Base-by-base conservation (phyloP, 1,284 basidiomycete species). In the Acaromyces ingoldii region DNA sequence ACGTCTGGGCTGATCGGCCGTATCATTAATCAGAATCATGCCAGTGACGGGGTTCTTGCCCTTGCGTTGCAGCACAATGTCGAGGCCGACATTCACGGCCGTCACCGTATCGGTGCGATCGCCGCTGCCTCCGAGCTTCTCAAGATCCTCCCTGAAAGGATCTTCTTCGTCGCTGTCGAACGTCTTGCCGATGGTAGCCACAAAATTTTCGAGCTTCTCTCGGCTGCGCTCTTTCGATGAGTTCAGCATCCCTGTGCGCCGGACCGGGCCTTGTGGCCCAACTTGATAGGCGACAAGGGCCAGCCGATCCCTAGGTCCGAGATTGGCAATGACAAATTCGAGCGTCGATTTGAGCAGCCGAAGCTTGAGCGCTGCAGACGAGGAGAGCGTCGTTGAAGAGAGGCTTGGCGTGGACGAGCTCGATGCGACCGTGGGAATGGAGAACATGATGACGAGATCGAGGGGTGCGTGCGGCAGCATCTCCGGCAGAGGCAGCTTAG, bases 31-130 rank as follows among this genome's bases (percentile, higher is more conserved):
- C 21, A 98, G 82, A 40, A 96, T 78, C 84, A 98, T 88, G 17
- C 90, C 90, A 0, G 89, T 86, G 13, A 92, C 78, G 0, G 90
- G 84, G 74, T 95, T 96, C 64, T 89, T 87, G 33, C 84, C 79
- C 79, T 93, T 95, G 55, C 93, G 86, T 74, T 95, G 91, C 25
- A 98, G 78, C 15, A 96, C 86, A 25, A 92, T 85, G 74, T 98
- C 93, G 21, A 97, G 52, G 19, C 67, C 69, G 11, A 72, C 63
- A 31, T 72, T 72, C 55, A 72, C 58, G 0, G 69, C 69, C 10
- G 65, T 68, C 30, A 67, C 57, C 37, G 65, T 60, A 47, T 72
- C 69, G 46, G 64, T 63, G 4, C 65, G 60, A 41, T 68, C 65
- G 24, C 60, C 60, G 21, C 60, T 58, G 11, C 67, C 67, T 7